A percentile compares a stretch with the other conserved stretches of the same genome.
phyloP scores from a whole-genome alignment of 169 alveolate species.

The Cystoisospora suis region DNA sequence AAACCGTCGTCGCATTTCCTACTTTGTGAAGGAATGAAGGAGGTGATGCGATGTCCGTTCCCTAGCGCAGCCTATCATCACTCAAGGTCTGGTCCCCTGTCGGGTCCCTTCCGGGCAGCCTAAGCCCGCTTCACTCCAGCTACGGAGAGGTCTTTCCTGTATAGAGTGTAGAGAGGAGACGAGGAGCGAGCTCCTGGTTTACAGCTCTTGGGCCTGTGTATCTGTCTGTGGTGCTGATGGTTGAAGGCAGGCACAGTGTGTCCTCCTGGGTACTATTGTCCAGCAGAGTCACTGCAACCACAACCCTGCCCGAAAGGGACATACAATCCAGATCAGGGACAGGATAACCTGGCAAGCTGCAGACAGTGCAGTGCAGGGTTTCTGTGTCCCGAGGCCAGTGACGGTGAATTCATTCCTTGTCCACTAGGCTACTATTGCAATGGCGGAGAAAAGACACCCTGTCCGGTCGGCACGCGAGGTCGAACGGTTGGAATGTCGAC shows the following conservation, averaged over 20 bases:
- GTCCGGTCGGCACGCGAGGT: slow-evolving; percentile 65
- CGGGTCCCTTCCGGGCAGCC: too few relatives aligned
- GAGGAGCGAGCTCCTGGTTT: too few relatives aligned
- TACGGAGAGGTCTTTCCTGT: too few relatives aligned
- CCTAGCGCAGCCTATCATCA: too few relatives aligned
- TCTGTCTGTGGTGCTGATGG: too few relatives aligned
- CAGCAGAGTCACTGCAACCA: slow-evolving; percentile 41
- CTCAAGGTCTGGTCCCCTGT: too few relatives aligned
- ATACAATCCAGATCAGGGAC: slow-evolving; percentile 27
- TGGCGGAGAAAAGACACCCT: slow-evolving; percentile 64
- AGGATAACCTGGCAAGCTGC: slow-evolving; percentile 8
- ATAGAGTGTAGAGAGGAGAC: too few relatives aligned
- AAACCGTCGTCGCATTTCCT: too few relatives aligned
- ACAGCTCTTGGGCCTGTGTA: too few relatives aligned
- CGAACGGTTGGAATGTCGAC: neutral
- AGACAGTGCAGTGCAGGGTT: slow-evolving; percentile 49
- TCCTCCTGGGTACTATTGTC: slow-evolving; percentile 56
- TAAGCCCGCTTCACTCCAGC: too few relatives aligned
- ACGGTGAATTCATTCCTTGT: slow-evolving; percentile 17
- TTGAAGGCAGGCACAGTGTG: slow-evolving; percentile 20
- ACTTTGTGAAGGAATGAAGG: too few relatives aligned
- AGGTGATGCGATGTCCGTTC: too few relatives aligned
- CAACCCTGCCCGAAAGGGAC: slow-evolving; percentile 58
- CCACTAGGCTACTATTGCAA: slow-evolving; percentile 80
- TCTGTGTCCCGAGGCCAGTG: slow-evolving; percentile 46